Evolutionary conservation across 169 alveolate species (phyloP), one percentile per base, ranked within the genome.

Genomic region (Babesia bigemina): DNA sequence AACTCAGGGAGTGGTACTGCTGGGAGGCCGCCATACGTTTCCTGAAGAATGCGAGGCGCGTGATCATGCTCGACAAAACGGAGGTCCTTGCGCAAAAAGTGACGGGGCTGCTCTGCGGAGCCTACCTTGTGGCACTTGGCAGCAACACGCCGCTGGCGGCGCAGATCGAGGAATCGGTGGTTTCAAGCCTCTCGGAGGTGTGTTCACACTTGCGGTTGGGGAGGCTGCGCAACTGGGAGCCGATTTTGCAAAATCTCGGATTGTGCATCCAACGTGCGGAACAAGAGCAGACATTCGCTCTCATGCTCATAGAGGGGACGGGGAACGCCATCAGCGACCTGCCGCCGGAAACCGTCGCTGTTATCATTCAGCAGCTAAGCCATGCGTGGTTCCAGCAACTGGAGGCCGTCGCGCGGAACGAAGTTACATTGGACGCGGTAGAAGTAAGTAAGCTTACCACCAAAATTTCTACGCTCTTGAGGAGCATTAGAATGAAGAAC

Each of bases 241-340:
- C 81, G 22, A 24, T 71, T 0, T 36, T 71, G 19, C 70, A 59
- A 28, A 22, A 45, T 13, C 72, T 71, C 0, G 81, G 55, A 7
- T 21, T 58, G 21, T 71, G 81, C 24, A 56, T 71, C 22, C 73
- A 58, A 22, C 58, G 60, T 14, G 63, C 72, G 13, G 72, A 33
- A 17, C 62, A 36, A 45, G 57, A 71, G 6, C 42, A 56, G 17
- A 24, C 11, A 0, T 50, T 26, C 21, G 33, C 57, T 16, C 9
- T 65, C 19, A 63, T 63, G 58, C 66, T 75, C 16, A 55, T 75
- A 22, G 84, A 75, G 22, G 84, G 84, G 13, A 75, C 70, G 19
- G 75, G 70, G 28, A 22, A 21, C 33, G 84, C 76, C 17, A 63
- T 65, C 48, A 63, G 76, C 42, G 78, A 65, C 44, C 70, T 75